Conservation (phyloP, 352 stramenopile genomes). For the Phytophthora citricola region DNA sequence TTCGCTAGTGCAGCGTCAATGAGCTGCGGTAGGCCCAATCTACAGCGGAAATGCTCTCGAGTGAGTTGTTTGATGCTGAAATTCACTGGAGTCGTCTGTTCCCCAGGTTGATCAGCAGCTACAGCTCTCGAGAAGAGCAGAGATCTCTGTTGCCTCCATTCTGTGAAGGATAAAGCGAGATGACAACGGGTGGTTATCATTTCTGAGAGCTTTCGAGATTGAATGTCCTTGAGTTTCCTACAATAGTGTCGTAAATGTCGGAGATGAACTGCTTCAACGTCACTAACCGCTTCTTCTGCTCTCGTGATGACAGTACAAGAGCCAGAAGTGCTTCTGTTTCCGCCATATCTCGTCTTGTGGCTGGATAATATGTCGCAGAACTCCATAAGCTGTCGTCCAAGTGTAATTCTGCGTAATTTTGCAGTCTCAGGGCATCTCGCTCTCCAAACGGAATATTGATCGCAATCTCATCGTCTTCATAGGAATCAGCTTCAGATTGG, state of each 20-base stretch:
- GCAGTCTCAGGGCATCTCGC: constrained; percentile 26
- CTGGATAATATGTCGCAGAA: constrained; percentile 39
- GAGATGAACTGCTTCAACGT: constrained; percentile 74
- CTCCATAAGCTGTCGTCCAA: constrained; percentile 51
- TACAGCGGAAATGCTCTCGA: constrained; percentile 71
- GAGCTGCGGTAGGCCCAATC: constrained; percentile 61
- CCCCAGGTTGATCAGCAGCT: constrained; percentile 13
- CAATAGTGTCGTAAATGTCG: constrained; percentile 73
- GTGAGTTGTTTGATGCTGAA: constrained; percentile 49
- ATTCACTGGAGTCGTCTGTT: constrained; percentile 29
- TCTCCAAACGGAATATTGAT: constrained; percentile 27
- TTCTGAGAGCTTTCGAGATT: constrained; percentile 18
- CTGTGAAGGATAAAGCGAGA: constrained; percentile 54
- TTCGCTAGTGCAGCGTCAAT: constrained; percentile 52
- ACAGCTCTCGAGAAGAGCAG: constrained; percentile 30
- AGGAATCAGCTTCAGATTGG: neutral
- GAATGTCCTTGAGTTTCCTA: constrained; percentile 54
- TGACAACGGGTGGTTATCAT: constrained; percentile 46
- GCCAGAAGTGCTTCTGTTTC: constrained; percentile 32
- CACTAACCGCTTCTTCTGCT: constrained; percentile 57
- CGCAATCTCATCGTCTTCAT: constrained; percentile 7
- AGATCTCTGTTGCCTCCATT: constrained; percentile 43
- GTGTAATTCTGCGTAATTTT: constrained; percentile 35
- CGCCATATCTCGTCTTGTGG: constrained; percentile 11
- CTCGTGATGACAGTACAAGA: constrained; percentile 42